Conservation (phyloP, 2,329 filamentous ascomycete genomes). For the Monosporascus sp. region DNA sequence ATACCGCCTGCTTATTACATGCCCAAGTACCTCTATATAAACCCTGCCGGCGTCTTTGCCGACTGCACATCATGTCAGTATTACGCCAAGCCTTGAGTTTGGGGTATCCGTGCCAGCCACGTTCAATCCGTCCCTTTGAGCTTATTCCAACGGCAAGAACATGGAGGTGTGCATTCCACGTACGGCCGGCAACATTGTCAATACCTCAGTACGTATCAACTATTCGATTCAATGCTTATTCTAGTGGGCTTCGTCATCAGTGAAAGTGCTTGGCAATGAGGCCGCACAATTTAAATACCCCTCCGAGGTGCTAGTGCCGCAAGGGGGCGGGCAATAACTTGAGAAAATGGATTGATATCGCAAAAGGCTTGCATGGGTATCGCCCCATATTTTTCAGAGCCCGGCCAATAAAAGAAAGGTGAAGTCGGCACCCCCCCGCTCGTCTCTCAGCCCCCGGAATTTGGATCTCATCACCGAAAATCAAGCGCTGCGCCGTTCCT, state of each 20-base stretch:
- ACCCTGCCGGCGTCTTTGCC: neutral
- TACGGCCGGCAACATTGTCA: neutral
- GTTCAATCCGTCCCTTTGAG: neutral
- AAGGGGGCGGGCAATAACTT: neutral
- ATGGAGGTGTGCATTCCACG: neutral
- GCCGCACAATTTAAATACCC: neutral
- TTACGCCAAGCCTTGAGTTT: neutral
- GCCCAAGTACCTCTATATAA: neutral
- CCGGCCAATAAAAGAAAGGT: slow-evolving; percentile 13
- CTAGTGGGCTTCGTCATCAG: too few species aligned
- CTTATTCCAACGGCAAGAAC: neutral
- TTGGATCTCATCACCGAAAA: slow-evolving; percentile 9
- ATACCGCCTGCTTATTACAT: neutral
- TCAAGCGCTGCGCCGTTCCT: slow-evolving; percentile 7
- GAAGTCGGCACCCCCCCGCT: slow-evolving; percentile 15
- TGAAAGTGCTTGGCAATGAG: neutral
- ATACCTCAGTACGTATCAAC: too few species aligned
- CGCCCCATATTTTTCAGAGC: slow-evolving; percentile 9
- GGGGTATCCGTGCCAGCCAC: neutral
- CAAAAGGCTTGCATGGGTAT: slow-evolving; percentile 13
- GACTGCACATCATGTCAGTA: neutral
- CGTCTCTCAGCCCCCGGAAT: slow-evolving; percentile 10
- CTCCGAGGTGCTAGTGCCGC: neutral
- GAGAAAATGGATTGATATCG: slow-evolving; percentile 13
- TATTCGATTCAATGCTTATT: too few species aligned